These are phyloP conservation scores for Sporothrix globosa DNA, from an alignment of 2,329 filamentous ascomycete genomes.

Conservation along the genomic window DNA sequence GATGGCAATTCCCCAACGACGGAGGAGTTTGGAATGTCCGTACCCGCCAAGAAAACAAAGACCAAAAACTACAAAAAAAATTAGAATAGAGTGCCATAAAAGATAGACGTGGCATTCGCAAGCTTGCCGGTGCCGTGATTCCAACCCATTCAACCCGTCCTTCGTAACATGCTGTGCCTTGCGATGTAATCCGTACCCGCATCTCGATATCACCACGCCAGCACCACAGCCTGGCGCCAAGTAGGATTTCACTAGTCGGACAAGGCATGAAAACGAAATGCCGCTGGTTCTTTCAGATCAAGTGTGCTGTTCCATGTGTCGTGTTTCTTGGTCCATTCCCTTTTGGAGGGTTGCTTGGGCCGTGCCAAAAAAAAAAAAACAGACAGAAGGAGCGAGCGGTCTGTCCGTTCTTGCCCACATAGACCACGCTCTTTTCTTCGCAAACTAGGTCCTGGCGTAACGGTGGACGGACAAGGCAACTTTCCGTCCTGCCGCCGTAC, in stretches of 20 bases:
- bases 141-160: background rate
- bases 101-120: background rate
- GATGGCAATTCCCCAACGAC: background rate
- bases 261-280: background rate
- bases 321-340: background rate
- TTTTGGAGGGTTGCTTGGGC: background rate
- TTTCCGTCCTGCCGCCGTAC: background rate
- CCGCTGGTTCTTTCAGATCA: slow-evolving; percentile 6
- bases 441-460: background rate
- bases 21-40: background rate
- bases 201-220: background rate
- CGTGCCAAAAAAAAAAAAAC: too few relatives aligned
- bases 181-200: background rate
- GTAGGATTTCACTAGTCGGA: slow-evolving; percentile 11
- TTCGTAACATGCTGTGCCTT: background rate
- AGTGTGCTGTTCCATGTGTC: background rate
- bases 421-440: background rate
- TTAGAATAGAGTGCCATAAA: background rate
- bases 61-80: too few relatives aligned
- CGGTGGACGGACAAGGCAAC: slow-evolving; percentile 22
- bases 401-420: background rate
- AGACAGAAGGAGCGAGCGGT: background rate
- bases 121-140: background rate
- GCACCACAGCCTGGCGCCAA: background rate
- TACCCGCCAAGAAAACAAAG: background rate